Base-by-base conservation (phyloP, 768 basidiomycete genomes). In the Russula ochroleuca region DNA sequence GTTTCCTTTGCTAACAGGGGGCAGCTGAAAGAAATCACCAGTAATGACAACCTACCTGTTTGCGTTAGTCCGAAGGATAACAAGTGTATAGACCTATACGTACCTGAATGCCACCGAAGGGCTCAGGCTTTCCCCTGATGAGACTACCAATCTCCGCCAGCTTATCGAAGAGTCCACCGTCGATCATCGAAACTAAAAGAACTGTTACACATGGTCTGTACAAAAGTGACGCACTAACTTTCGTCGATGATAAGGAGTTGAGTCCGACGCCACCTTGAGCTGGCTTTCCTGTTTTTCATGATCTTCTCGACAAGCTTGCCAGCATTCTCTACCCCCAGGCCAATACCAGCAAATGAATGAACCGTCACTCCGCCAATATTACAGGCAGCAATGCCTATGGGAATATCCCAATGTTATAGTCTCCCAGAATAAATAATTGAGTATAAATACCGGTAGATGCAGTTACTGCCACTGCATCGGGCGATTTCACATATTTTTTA, bases 11-110 rank as follows among this genome's bases (percentile, higher is more conserved):
- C 79, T 78, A 0, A 98, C 94, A 2, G 97, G 97, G 0, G 97
- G 97, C 5, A 99, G 83, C 73, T 99, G 96, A 78, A 98, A 98
- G 77, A 98, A 98, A 72, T 99, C 97, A 9, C 97, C 97, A 1
- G 94, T 96, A 25, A 98, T 87, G 64, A 98, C 80, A 45, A 98
- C 76, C 90, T 94, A 71, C 8, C 57, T 25, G 13, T 41, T 50
- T 9, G 58, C 45, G 21, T 52, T 9, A 28, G 49, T 51, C n/a
- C 19, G 2, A 41, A 57, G 10, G 40, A 35, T 51, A 23, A 35
- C 43, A 21, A 28, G 65, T 13, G 40, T 0, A 25, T 25, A 51
- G 31, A 25, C 1, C 15, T 2, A 55, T 15, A 59, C 72, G 11
- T 40, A 90, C 90, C 80, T 98, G 96, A 31, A 98, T 95, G 2